Conservation (phyloP, 1,139 yeast genomes). For the Candida sojae region DNA sequence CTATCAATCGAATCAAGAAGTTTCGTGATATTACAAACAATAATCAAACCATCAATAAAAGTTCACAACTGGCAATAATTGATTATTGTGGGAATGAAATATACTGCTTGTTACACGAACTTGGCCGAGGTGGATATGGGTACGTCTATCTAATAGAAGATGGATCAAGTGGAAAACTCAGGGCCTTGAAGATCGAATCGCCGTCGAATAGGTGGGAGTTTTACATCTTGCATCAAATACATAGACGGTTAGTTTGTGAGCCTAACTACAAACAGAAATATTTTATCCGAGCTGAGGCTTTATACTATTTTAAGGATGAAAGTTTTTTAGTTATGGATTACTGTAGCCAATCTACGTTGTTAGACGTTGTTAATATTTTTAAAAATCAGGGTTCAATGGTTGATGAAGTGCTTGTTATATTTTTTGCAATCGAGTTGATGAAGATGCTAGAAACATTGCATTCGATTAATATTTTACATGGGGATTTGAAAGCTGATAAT, state of each 20-base stretch:
- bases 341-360: conserved; percentile 70
- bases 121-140: conserved; percentile 85
- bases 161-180: conserved; percentile 49
- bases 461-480: conserved; percentile 68
- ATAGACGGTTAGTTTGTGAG: conserved; percentile 27
- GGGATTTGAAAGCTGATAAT: conserved; percentile 85
- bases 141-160: conserved; percentile 75
- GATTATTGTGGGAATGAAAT: conserved; percentile 53
- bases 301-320: conserved; percentile 68
- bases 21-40: conserved; percentile 34
- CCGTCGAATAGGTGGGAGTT: conserved; percentile 84
- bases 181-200: conserved; percentile 73
- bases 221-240: conserved; percentile 64
- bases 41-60: conserved; percentile 35
- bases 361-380: conserved; percentile 66
- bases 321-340: conserved; percentile 73
- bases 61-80: conserved; percentile 44
- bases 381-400: conserved; percentile 29
- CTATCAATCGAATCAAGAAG: conserved; percentile 24
- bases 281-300: conserved; percentile 48
- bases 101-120: conserved; percentile 56
- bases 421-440: conserved; percentile 63
- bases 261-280: conserved; percentile 2
- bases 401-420: conserved; percentile 68
- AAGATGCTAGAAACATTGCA: conserved; percentile 66